Evolutionary conservation across 768 basidiomycete genomes (phyloP), one percentile per base, ranked within the genome.

Genomic region (Daedaleopsis sinensis): DNA sequence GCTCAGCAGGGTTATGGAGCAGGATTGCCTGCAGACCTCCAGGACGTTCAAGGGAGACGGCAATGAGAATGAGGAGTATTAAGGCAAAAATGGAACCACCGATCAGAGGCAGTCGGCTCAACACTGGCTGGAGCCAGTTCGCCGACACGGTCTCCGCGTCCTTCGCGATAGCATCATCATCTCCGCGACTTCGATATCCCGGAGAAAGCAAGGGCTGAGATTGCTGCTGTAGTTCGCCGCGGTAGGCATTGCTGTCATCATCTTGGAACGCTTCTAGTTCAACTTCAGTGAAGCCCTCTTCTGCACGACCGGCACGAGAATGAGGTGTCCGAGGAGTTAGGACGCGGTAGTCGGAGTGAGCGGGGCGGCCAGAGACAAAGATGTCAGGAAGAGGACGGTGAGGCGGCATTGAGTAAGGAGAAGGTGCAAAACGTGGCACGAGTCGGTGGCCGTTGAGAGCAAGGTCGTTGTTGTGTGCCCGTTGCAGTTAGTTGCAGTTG

Each of bases 271-370:
- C 75, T 21, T 80, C 73, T 15, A 83, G 74, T 58, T 85, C 84
- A n/a, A 77, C 67, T 49, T 80, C 80, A 10, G 78, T 77, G 68
- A 80, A 79, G 10, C 77, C 81, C 68, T 84, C 83, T 68, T 87
- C 84, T 52, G 80, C 79, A 68, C 79, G 78, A 52, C 84, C 86
- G 44, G 84, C 78, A 63, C 83, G 83, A 38, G 84, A 84, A 71
- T 83, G 86, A 54, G 87, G 86, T 32, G 87, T 88, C 57, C 87
- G 77, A 2, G 87, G 87, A 18, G 85, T 87, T 38, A 77, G 66
- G 5, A 59, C 47, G 55, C 67, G 69, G 52, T 65, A 67, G 24
- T 68, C 62, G 3, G 65, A 64, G 5, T 56, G 51, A 1, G 57
- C 42, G 1, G 69, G 64, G 44, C 64, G 58, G 5, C 66, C 65